Evolutionary conservation across 768 basidiomycete genomes (phyloP).

Genomic region (Mycena polygramma): DNA sequence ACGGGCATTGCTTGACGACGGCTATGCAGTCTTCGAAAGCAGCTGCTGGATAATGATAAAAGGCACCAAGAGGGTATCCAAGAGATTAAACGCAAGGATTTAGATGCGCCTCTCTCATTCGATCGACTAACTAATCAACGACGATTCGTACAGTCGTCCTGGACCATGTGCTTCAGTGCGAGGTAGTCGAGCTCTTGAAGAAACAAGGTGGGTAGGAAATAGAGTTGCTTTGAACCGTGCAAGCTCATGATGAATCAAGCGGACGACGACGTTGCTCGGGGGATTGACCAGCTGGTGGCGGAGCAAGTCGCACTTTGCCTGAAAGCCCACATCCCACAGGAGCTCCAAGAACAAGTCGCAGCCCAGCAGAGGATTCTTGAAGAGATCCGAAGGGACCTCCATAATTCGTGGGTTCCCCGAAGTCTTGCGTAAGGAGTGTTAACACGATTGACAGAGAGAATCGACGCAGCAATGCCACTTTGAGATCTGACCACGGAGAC

Average conservation of each 20-base stretch:
- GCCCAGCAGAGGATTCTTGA: conserved; percentile 61
- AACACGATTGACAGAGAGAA: conserved; percentile 60
- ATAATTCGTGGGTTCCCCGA: conserved; percentile 66
- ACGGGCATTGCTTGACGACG: conserved; percentile 1
- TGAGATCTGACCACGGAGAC: conserved; percentile 57
- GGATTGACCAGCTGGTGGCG: conserved; percentile 65
- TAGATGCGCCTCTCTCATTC: too few species aligned
- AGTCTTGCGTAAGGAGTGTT: too few species aligned
- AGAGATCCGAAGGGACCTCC: conserved; percentile 59
- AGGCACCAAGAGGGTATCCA: conserved; percentile 58
- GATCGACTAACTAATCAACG: neutral
- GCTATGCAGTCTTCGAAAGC: conserved; percentile 55
- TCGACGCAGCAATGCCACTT: conserved; percentile 63
- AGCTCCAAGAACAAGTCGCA: conserved; percentile 63
- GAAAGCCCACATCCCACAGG: conserved; percentile 58
- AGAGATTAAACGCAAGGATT: conserved; percentile 62
- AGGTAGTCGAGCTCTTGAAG: conserved; percentile 60
- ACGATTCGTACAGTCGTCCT: conserved; percentile 55
- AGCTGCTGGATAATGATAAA: conserved; percentile 59
- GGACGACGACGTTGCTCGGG: conserved; percentile 58
- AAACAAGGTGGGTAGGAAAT: conserved; percentile 52
- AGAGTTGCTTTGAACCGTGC: neutral
- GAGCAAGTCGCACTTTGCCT: conserved; percentile 64
- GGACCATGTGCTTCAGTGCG: conserved; percentile 57
- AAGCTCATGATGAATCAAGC: conserved; percentile 49